Conservation (phyloP, 805 yeast genomes). For the Candida jianshihensis region DNA sequence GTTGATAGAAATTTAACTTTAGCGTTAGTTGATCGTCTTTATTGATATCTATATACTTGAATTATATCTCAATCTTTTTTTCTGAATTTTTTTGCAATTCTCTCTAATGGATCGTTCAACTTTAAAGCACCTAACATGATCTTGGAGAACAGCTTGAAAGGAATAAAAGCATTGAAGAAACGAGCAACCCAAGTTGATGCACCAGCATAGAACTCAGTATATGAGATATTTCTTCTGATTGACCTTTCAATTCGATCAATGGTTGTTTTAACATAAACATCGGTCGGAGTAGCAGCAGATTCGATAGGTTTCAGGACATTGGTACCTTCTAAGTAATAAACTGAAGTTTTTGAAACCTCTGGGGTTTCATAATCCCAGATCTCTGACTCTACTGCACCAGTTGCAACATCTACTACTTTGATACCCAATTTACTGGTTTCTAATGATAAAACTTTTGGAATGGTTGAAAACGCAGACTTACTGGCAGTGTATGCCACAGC, state of each 20-base stretch:
- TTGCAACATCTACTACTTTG: constrained; percentile 30
- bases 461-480: constrained; percentile 33
- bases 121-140: neutral
- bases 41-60: too few relatives aligned
- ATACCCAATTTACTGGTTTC: constrained; percentile 35
- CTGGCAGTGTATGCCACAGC: constrained; percentile 27
- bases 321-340: constrained; percentile 11
- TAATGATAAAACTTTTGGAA: constrained; percentile 27
- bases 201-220: constrained; percentile 11
- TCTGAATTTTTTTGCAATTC: neutral
- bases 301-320: neutral
- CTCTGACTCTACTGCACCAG: constrained; percentile 34
- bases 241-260: constrained; percentile 25
- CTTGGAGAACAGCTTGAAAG: constrained; percentile 1
- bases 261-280: constrained; percentile 30
- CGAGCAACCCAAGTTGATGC: constrained; percentile 4
- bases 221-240: constrained; percentile 1
- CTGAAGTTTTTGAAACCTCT: constrained; percentile 5
- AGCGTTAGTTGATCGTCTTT: too few relatives aligned
- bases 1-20: too few relatives aligned
- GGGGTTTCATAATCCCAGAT: constrained; percentile 14
- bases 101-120: neutral
- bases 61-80: too few relatives aligned
- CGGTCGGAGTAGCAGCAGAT: constrained; percentile 22
- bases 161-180: constrained; percentile 4